Percentiles rank a stretch among this genome's conserved stretches.
These are phyloP conservation scores for Phalaenopsis aphrodite DNA, from an alignment of 106 monocot species.

Conservation along the genomic window DNA sequence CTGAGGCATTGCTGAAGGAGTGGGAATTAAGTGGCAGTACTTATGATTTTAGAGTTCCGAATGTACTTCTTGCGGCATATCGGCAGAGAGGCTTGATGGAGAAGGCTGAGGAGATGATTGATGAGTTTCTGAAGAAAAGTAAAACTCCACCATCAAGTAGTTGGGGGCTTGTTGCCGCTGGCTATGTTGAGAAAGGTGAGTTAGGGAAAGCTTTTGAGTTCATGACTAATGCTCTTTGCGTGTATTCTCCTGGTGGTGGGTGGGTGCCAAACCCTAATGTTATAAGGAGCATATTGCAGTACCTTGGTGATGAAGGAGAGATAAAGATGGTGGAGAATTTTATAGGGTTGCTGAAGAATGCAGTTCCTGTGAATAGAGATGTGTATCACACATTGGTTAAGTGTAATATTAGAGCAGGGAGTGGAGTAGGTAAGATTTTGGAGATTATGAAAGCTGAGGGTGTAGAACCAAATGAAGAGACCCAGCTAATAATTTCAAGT, in stretches of 20 bases:
- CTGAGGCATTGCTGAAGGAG: constrained; percentile 52
- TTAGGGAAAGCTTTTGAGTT: constrained; percentile 43
- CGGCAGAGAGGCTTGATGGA: constrained; percentile 44
- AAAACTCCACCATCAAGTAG: constrained; percentile 41
- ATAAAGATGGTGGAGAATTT: constrained; percentile 34
- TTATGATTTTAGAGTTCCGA: constrained; percentile 60
- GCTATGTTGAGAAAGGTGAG: constrained; percentile 46
- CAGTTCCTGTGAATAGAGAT: constrained; percentile 26
- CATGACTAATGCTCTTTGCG: constrained; percentile 55
- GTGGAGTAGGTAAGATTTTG: constrained; percentile 27
- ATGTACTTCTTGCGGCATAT: constrained; percentile 52
- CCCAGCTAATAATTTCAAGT: constrained; percentile 20
- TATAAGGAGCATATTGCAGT: constrained; percentile 29
- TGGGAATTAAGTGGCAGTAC: constrained; percentile 55
- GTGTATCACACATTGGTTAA: constrained; percentile 61
- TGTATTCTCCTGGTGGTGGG: constrained; percentile 30
- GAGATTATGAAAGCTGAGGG: constrained; percentile 44
- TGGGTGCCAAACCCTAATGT: constrained; percentile 48
- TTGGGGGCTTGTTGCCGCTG: constrained; percentile 61
- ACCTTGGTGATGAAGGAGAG: constrained; percentile 44
- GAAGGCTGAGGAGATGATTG: constrained; percentile 64
- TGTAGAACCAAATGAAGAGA: constrained; percentile 29
- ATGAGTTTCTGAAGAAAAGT: constrained; percentile 41
- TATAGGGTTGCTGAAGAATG: constrained; percentile 43
- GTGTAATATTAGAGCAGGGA: constrained; percentile 42